Evolutionary conservation across 305 asterid species (phyloP), one percentile per base, ranked within the genome.

Genomic region (Fraxinus angustifolia): DNA sequence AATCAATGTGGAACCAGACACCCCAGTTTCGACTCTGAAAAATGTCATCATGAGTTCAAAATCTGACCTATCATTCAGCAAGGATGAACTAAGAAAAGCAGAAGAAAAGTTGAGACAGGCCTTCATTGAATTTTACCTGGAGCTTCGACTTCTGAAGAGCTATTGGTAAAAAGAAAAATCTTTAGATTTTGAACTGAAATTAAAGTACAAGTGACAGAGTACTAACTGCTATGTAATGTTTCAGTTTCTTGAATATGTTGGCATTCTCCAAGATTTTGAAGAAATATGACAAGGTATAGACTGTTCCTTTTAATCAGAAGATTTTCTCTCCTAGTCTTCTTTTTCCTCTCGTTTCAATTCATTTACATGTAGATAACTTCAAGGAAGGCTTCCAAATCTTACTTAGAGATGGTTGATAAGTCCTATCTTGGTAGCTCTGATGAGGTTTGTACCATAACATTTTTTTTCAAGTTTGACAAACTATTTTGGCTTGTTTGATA

Each of bases 251-350:
- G 92, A 94, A 94, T 83, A 84, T 76, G 83, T 90, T 94, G 86
- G 97, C 98, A 48, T 89, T 91, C 86, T 92, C 97, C 77, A 94
- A 93, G 93, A 94, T 93, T 82, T 80, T 93, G 97, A 93, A 93
- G 95, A 94, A 94, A 87, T 93, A 92, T 79, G 96, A 94, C 81
- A 94, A 94, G 97, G 97, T 94, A 84, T 48, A 36, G 50, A 19
- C 6, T 6, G 23, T 68, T 82, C 38, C 31, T 56, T 78, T 84
- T 56, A 35, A 35, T 76, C 53, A 10, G 38, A 38, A 62, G 8
- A 81, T 58, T 53, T 78, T 26, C 14, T 48, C 16, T 53, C 38
- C 30, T n/a, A 48, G 17, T 48, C 5, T 26, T 79, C 50, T 78
- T 3, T 50, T 31, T 60, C 42, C 2, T 73, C 33, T 21, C 40